Base-by-base conservation (phyloP, 164 flowering plant genomes). In the Magnolia officinalis region DNA sequence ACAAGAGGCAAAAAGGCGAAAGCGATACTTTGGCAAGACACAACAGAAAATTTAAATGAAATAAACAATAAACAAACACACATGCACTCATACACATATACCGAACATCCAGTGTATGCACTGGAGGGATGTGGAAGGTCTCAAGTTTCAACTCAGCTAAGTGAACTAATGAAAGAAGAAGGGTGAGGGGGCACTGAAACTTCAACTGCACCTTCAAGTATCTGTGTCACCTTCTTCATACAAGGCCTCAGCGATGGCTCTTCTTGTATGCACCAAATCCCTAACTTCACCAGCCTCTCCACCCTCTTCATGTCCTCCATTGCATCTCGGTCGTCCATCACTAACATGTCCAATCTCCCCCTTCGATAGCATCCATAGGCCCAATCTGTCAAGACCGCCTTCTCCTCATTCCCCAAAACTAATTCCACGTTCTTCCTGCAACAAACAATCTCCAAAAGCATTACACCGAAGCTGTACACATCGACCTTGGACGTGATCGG, bases 181-280 rank as follows among this genome's bases (percentile, higher is more conserved):
- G 79, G 79, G 31, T 66, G 8, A 29, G 84, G 83, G 7, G 85
- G 86, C 14, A 50, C 64, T 4, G 67, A 10, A 20, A 85, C 80
- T 75, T 82, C 80, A 49, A 80, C 80, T 11, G 49, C 45, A 31
- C 85, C 87, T 73, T 84, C 88, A 3, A 87, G 81, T 87, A 87
- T 85, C 58, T 78, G 85, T 1, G n/a, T 70, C 3, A 80, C 84
- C 31, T 23, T 77, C 78, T 76, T 84, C 88, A 85, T 85, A 24
- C 80, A 74, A 4, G 89, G 89, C 74, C 89, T 80, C 16, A 77
- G 49, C 26, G 76, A 75, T 5, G 87, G 86, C 20, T 87, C 82
- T 45, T 86, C 90, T 51, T 88, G 88, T 71, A 83, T 81, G 72
- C 88, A 87, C 86, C 88, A 88, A 6, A 86, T 20, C 1, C 83